phyloP scores from a whole-genome alignment of 257 asterid genomes.

The Solanum arcanum region DNA sequence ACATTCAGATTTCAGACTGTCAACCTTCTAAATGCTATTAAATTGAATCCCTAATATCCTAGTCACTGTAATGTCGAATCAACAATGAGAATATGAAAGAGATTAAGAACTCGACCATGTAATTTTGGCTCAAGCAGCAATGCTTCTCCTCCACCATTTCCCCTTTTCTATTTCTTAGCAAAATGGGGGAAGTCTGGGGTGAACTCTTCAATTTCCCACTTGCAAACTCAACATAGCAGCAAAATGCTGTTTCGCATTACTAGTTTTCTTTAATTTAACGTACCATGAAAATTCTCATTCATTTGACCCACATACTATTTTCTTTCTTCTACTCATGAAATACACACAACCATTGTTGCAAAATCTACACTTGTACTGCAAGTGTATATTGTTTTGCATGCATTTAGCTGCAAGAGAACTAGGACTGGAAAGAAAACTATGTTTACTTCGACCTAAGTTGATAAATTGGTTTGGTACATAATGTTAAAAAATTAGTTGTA shows the following conservation, averaged over 20 bases:
- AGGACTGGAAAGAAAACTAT: neutral
- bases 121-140: neutral
- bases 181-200: neutral
- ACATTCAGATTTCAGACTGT: neutral
- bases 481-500: neutral
- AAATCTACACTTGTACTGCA: neutral
- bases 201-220: neutral
- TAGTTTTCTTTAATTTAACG: neutral
- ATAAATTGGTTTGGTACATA: neutral
- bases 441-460: neutral
- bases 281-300: neutral
- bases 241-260: neutral
- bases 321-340: neutral
- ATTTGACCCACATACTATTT: neutral
- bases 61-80: neutral
- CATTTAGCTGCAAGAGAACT: neutral
- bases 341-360: neutral
- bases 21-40: neutral
- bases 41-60: neutral
- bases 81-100: neutral
- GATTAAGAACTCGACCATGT: neutral
- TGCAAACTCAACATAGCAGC: neutral
- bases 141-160: neutral
- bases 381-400: neutral
- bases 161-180: neutral